Evolutionary conservation across 306 rosid species (phyloP), one percentile per base, ranked within the genome.

Genomic region (Dryas octopetala): DNA sequence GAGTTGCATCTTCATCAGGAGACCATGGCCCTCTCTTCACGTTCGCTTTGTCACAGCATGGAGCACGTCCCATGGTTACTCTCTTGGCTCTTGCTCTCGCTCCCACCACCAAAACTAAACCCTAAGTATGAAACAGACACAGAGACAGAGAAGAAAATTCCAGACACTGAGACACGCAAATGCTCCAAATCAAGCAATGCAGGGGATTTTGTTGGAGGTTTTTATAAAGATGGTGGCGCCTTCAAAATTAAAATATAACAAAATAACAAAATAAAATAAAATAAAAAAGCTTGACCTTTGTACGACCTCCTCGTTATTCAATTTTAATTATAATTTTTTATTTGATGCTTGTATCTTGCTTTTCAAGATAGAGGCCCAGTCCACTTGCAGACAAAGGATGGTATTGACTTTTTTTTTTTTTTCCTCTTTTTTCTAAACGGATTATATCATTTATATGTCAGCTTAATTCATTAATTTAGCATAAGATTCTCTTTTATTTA

Each of bases 1-100:
- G 98, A 32, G 83, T 67, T 17, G 84, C 93, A 80, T 93, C 98
- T 85, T 93, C 98, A 62, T 93, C 96, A 10, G 96, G 93, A 68
- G 98, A 93, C 98, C 98, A 93, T 40, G 95, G 97, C 3, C 98
- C 96, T 85, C 83, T 89, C 87, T 91, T 93, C 46, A 93, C 98
- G 16, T 84, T 89, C 5, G 87, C 88, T 85, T 93, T 93, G 88
- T 91, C 98, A 83, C 98, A 93, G 26, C 98, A 93, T 51, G 98
- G 98, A 77, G 92, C 83, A 82, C 98, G 91, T 89, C 98, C 96
- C 98, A 93, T 93, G 74, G 70, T 83, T 26, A 47, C 14, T 74
- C 68, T 10, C 58, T 11, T 4, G 41, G 51, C 10, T 14, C 41
- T 11, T 28, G 9, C 55, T n/a, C 66, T 19, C 38, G 40, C 46